Evolutionary conservation across 176 grass and related monocot genomes (phyloP).

Genomic region (Zoysia pacifica): DNA sequence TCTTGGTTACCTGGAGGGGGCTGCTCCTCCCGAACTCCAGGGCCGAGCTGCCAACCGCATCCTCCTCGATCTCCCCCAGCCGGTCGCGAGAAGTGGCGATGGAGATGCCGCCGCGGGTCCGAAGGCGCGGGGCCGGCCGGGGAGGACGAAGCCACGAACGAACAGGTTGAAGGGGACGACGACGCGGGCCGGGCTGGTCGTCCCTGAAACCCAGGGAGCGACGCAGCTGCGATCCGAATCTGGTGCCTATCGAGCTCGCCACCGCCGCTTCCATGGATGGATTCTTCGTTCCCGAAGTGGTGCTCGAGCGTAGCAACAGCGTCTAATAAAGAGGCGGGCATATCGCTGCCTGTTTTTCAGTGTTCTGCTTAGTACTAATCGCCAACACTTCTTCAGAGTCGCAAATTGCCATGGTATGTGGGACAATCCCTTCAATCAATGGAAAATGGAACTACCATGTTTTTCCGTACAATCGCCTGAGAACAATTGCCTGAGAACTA

Average conservation of each 20-base stretch:
- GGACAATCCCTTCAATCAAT: too few species aligned
- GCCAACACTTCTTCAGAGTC: too few species aligned
- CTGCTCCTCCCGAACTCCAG: conserved; percentile 44
- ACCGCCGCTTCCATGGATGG: conserved; percentile 34
- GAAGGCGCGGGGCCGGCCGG: conserved; percentile 4
- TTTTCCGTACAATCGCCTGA: too few species aligned
- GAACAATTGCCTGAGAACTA: too few species aligned
- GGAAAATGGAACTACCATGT: too few species aligned
- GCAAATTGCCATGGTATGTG: too few species aligned
- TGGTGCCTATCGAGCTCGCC: neutral
- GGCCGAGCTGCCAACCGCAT: neutral
- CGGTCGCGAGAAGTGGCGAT: neutral
- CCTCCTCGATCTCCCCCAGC: neutral
- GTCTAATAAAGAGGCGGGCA: too few species aligned
- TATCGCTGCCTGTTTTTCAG: too few species aligned
- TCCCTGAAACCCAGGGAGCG: neutral
- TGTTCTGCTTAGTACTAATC: too few species aligned
- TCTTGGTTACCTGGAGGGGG: conserved; percentile 35
- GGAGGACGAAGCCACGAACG: neutral
- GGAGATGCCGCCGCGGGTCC: neutral
- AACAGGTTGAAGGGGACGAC: neutral
- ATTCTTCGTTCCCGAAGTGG: neutral
- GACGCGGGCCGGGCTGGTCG: neutral
- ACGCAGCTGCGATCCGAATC: neutral
- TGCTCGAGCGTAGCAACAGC: too few species aligned